These are phyloP conservation scores for Voacanga thouarsii DNA, from an alignment of 257 asterid genomes.

Conservation along the genomic window DNA sequence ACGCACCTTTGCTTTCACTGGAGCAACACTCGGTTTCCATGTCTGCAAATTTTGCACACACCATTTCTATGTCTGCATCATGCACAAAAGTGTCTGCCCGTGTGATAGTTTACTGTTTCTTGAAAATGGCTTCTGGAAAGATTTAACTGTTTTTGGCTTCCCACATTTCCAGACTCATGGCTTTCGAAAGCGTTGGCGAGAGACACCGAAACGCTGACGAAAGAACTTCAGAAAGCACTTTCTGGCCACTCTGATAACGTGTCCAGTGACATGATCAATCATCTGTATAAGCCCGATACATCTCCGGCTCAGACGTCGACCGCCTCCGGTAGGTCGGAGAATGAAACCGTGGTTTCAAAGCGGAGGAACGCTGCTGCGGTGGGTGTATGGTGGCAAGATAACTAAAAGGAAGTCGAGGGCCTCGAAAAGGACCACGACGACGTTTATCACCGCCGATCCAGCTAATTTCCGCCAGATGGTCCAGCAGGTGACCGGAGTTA, in stretches of 20 bases:
- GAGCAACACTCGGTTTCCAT: no score
- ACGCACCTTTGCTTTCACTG: no score
- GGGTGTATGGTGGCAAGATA: conserved; percentile 47
- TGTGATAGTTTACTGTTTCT: no score
- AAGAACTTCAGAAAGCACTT: conserved; percentile 51
- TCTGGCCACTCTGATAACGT: conserved; percentile 32
- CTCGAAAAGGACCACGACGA: conserved; percentile 64
- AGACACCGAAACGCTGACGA: conserved; percentile 59
- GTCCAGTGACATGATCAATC: conserved; percentile 37
- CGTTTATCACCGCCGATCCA: conserved; percentile 81
- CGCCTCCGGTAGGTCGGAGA: conserved; percentile 59
- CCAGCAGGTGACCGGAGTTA: conserved; percentile 86
- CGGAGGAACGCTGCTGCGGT: conserved; percentile 27
- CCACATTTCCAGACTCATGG: conserved; percentile 62
- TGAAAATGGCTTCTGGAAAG: conserved; percentile 59
- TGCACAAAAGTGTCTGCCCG: no score
- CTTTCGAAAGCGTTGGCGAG: conserved; percentile 39
- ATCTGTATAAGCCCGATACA: conserved; percentile 30
- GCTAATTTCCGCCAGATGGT: conserved; percentile 89
- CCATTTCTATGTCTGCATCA: no score
- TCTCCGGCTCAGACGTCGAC: conserved; percentile 44
- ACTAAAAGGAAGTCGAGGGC: conserved; percentile 76
- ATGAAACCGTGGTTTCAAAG: conserved; percentile 41
- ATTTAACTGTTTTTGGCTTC: no score
- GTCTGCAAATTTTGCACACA: no score